A percentile compares a stretch with the other conserved stretches of the same genome.
Conservation (phyloP, 257 asterid genomes). For the Ophiorrhiza pumila region DNA sequence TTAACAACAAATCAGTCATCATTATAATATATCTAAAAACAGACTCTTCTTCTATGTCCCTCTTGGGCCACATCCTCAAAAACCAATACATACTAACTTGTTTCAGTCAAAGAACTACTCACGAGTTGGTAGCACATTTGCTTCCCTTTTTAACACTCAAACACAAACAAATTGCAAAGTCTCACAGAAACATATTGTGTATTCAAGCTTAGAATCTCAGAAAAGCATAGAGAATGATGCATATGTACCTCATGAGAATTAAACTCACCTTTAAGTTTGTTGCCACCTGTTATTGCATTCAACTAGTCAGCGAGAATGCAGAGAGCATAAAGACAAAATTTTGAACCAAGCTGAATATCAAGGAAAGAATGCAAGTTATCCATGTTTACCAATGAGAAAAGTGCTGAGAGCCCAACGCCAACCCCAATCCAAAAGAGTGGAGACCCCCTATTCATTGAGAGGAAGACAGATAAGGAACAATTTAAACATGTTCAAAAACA, state of each 20-base stretch:
- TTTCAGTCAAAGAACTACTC: neutral
- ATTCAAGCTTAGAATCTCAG: neutral
- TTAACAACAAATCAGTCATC: neutral
- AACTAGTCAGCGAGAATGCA: constrained; percentile 19
- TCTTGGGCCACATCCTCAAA: neutral
- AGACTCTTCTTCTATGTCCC: neutral
- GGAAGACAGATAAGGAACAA: constrained; percentile 7
- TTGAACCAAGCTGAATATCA: neutral
- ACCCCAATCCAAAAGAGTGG: constrained; percentile 97
- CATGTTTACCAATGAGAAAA: constrained; percentile 72
- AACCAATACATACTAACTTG: neutral
- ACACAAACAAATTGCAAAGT: neutral
- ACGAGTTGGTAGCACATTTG: neutral
- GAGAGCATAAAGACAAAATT: constrained; percentile 6
- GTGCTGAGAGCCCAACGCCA: constrained; percentile 91
- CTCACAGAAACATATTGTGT: neutral
- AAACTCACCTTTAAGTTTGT: constrained; percentile 67
- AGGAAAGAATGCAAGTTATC: constrained; percentile 11
- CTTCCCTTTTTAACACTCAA: neutral
- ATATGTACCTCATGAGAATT: constrained; percentile 20
- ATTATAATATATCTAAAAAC: neutral
- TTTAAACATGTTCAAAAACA: neutral
- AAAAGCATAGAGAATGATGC: neutral
- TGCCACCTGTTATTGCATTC: constrained; percentile 57
- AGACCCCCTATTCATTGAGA: constrained; percentile 56